Evolutionary conservation across 31 red algal species (phyloP).

Genomic region (Porphyra umbilicalis): DNA sequence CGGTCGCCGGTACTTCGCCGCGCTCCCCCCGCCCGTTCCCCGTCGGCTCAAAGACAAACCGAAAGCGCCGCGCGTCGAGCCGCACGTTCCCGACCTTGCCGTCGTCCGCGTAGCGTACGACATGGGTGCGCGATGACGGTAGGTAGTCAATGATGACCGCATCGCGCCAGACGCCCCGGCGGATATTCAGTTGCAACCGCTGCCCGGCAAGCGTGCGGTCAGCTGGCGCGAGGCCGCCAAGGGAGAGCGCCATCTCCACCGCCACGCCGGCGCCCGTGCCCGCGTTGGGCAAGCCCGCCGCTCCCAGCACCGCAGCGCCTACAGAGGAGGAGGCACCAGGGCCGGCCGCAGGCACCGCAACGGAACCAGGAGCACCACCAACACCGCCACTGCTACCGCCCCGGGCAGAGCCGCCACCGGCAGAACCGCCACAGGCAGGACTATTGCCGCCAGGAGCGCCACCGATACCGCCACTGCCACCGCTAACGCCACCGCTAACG

Average conservation of each 20-base stretch:
- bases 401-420: not conserved
- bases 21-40: not conserved
- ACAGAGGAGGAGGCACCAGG: not conserved
- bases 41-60: not conserved
- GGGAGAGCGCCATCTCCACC: not conserved
- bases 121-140: not conserved
- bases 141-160: not conserved
- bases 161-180: not conserved
- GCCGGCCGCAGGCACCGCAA: not conserved
- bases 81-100: not conserved
- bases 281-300: not conserved
- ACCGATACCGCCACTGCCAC: not conserved
- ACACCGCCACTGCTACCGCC: not conserved
- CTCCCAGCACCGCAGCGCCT: not conserved
- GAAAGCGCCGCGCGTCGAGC: not conserved
- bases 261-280: not conserved
- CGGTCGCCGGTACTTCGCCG: not conserved
- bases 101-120: not conserved
- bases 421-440: not conserved
- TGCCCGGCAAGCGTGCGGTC: not conserved
- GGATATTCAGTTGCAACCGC: not conserved
- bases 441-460: not conserved
- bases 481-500: not conserved
- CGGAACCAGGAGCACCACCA: not conserved
- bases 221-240: not conserved